Conservation (phyloP, 805 yeast genomes). For the Brettanomyces bruxellensis region DNA sequence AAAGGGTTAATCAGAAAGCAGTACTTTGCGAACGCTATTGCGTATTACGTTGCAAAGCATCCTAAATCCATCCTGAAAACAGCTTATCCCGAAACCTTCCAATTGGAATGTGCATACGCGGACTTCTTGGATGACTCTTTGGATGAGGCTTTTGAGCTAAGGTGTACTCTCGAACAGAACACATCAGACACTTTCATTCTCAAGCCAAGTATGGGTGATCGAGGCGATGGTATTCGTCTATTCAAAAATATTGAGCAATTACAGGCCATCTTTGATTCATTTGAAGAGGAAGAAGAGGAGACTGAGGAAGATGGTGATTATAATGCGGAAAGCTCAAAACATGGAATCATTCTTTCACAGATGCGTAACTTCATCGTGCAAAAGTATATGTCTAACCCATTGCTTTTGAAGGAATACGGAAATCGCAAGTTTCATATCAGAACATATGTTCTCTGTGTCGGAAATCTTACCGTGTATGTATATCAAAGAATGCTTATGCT, state of each 20-base stretch:
- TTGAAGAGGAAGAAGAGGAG: constrained; percentile 58
- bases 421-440: constrained; percentile 83
- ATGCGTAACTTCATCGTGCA: constrained; percentile 88
- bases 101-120: constrained; percentile 87
- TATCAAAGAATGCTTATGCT: constrained; percentile 73
- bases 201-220: constrained; percentile 95
- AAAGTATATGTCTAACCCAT: constrained; percentile 62
- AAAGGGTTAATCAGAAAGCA: constrained; percentile 90
- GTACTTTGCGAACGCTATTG: constrained; percentile 78
- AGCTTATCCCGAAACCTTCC: constrained; percentile 68
- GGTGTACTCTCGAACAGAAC: constrained; percentile 62
- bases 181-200: constrained; percentile 58
- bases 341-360: constrained; percentile 77
- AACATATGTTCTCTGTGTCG: constrained; percentile 69
- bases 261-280: constrained; percentile 75
- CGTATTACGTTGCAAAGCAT: constrained; percentile 61
- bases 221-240: constrained; percentile 89
- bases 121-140: constrained; percentile 90
- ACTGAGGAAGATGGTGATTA: constrained; percentile 55
- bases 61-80: constrained; percentile 51
- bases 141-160: constrained; percentile 84
- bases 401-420: constrained; percentile 51
- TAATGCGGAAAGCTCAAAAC: constrained; percentile 33
- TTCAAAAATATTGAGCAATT: constrained; percentile 73
- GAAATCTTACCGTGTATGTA: constrained; percentile 70